Percentiles rank a stretch among this genome's conserved stretches.
Conservation (phyloP, 169 alveolate species). For the Eimeria sp. region DNA sequence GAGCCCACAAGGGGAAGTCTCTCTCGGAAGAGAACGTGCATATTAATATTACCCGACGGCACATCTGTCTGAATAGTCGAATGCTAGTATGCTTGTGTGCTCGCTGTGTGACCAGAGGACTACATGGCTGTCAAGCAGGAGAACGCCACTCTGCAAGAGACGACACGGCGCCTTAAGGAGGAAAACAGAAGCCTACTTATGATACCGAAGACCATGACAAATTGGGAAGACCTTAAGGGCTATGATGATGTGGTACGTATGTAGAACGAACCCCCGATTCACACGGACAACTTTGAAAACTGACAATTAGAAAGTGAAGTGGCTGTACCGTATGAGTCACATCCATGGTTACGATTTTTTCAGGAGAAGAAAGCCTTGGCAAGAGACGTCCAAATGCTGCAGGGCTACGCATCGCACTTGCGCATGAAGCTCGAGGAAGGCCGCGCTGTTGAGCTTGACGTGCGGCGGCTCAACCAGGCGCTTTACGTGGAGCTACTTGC, state of each 20-base stretch:
- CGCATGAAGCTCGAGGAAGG: conserved; percentile 86
- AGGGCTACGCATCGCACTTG: conserved; percentile 85
- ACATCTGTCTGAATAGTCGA: background rate
- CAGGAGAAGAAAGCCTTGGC: conserved; percentile 83
- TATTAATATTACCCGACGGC: background rate
- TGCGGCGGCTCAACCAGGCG: conserved; percentile 84
- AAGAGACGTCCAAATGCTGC: conserved; percentile 87
- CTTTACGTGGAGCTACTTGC: conserved; percentile 87
- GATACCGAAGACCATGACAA: conserved; percentile 64
- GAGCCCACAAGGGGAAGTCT: background rate
- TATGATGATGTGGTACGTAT: conserved; percentile 58
- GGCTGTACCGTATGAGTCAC: background rate
- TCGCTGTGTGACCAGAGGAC: conserved; percentile 31
- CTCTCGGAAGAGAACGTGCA: background rate
- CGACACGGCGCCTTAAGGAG: conserved; percentile 53
- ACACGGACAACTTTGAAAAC: background rate
- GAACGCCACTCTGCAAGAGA: conserved; percentile 61
- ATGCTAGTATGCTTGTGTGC: background rate
- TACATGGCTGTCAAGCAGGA: conserved; percentile 37
- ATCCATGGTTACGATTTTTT: background rate
- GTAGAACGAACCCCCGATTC: background rate
- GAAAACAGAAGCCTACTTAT: conserved; percentile 48
- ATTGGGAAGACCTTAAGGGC: conserved; percentile 63
- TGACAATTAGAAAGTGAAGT: background rate
- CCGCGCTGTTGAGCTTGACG: conserved; percentile 87